These are phyloP conservation scores for Cicer bijugum DNA, from an alignment of 306 rosid species.

Conservation along the genomic window DNA sequence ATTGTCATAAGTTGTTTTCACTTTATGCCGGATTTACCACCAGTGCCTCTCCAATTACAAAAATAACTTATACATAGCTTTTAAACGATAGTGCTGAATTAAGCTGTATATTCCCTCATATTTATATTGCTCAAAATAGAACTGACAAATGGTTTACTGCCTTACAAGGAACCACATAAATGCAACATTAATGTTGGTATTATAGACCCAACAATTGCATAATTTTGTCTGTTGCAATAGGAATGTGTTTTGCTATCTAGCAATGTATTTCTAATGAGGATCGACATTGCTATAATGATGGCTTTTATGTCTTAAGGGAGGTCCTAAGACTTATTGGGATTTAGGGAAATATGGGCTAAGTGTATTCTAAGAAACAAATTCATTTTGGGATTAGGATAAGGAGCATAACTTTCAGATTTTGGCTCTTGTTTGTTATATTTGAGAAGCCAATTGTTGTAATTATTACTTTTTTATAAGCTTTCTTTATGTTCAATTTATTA, in stretches of 20 bases:
- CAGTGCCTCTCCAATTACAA: neutral
- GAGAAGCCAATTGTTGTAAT: conserved; percentile 6
- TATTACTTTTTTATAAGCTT: conserved; percentile 13
- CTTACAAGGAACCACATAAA: conserved; percentile 3
- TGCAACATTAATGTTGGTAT: conserved; percentile 9
- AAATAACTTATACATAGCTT: neutral
- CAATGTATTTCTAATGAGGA: conserved; percentile 12
- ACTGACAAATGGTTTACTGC: conserved; percentile 3
- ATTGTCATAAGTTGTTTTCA: neutral
- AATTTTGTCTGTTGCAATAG: conserved; percentile 1
- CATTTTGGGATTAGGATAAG: conserved; percentile 14
- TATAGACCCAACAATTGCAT: conserved; percentile 3
- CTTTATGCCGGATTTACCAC: neutral
- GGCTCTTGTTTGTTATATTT: neutral
- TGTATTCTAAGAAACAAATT: neutral
- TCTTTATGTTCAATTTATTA: conserved; percentile 28
- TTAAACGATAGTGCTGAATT: neutral
- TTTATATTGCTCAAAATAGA: conserved; percentile 13
- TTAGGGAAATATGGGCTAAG: neutral
- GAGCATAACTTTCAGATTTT: neutral
- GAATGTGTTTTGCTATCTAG: conserved; percentile 8
- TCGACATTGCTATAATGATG: neutral
- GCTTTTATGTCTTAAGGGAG: neutral
- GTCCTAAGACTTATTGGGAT: conserved; percentile 10
- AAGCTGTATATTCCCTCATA: neutral